Conservation (phyloP, 805 yeast genomes). For the Kodamaea laetipori region DNA sequence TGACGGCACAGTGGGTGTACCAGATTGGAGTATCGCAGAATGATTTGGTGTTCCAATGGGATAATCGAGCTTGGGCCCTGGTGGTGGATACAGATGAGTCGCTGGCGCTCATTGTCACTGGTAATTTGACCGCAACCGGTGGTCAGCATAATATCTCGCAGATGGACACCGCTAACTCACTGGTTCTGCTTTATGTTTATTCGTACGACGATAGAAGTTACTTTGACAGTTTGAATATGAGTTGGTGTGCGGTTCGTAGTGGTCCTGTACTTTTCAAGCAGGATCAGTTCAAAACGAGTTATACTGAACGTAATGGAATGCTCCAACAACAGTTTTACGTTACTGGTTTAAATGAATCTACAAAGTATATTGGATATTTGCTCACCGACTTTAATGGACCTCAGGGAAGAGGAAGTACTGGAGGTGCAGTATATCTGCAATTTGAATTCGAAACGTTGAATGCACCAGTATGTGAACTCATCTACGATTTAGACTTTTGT, state of each 20-base stretch:
- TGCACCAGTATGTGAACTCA: constrained; percentile 64
- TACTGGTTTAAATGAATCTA: constrained; percentile 58
- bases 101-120: constrained; percentile 67
- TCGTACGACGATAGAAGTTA: constrained; percentile 38
- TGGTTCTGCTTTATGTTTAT: constrained; percentile 50
- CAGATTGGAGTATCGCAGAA: constrained; percentile 66
- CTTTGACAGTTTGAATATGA: constrained; percentile 45
- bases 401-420: constrained; percentile 31
- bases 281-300: constrained; percentile 29
- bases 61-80: constrained; percentile 52
- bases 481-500: constrained; percentile 78
- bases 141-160: constrained; percentile 1
- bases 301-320: constrained; percentile 49
- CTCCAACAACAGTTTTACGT: constrained; percentile 64
- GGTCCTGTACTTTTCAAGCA: constrained; percentile 45
- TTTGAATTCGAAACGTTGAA: constrained; percentile 59
- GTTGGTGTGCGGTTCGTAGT: constrained; percentile 71
- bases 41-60: constrained; percentile 72
- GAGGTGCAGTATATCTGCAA: constrained; percentile 65
- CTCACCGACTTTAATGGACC: constrained; percentile 48
- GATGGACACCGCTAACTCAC: constrained; percentile 29
- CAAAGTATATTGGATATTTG: constrained; percentile 66
- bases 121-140: constrained; percentile 36
- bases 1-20: constrained; percentile 54
- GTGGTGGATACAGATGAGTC: constrained; percentile 71